These are phyloP conservation scores for Citrullus amarus DNA, from an alignment of 306 rosid species.

Conservation along the genomic window DNA sequence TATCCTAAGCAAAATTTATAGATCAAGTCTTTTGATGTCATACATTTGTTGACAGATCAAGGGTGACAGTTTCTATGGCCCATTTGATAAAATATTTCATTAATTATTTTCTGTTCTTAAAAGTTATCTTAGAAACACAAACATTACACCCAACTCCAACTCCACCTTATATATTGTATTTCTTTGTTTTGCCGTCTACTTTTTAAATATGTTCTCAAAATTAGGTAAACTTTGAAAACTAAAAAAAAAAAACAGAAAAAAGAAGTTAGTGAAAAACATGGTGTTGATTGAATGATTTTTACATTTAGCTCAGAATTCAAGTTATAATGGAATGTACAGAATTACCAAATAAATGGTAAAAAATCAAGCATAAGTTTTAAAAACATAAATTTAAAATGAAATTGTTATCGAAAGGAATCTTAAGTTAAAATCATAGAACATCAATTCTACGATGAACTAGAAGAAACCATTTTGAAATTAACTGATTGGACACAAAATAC, in stretches of 20 bases:
- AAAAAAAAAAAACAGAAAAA: background rate
- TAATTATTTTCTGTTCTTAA: background rate
- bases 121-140: background rate
- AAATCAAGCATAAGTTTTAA: background rate
- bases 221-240: background rate
- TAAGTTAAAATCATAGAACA: background rate
- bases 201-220: background rate
- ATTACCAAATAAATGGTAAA: background rate
- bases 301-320: background rate
- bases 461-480: background rate
- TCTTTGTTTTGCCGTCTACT: background rate
- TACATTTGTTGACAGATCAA: background rate
- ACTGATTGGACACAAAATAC: slow-evolving; percentile 10
- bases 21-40: background rate
- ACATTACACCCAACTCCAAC: background rate
- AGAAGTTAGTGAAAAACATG: background rate
- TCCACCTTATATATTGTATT: background rate
- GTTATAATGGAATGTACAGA: background rate
- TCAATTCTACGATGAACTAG: background rate
- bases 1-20: background rate
- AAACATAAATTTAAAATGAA: background rate
- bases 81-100: background rate
- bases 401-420: background rate
- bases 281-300: background rate
- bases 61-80: background rate